Evolutionary conservation across 2,329 filamentous ascomycete genomes (phyloP).

Genomic region (Calonectria pauciramosa): DNA sequence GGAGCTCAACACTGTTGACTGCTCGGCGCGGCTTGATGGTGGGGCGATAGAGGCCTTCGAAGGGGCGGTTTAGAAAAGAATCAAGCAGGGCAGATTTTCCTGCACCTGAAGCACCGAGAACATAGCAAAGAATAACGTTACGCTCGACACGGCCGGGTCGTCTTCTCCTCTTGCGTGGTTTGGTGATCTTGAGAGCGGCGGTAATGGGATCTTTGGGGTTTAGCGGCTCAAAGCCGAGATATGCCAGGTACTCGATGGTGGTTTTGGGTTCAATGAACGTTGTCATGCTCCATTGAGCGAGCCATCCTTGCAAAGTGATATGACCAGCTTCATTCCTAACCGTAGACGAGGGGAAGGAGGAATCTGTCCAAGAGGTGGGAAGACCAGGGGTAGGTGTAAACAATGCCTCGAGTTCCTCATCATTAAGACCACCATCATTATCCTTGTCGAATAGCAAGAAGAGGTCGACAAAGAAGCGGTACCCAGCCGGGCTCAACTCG

Average conservation of each 20-base stretch:
- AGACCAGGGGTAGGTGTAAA: conserved; percentile 95
- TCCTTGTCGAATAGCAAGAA: conserved; percentile 97
- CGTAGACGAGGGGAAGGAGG: conserved; percentile 91
- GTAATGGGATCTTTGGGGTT: conserved; percentile 83
- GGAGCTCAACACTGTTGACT: conserved; percentile 96
- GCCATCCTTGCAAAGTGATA: conserved; percentile 96
- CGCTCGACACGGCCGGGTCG: conserved; percentile 89
- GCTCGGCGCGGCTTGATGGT: conserved; percentile 95
- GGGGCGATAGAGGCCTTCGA: conserved; percentile 86
- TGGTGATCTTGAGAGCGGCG: conserved; percentile 91
- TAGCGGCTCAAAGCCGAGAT: conserved; percentile 90
- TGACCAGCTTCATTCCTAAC: conserved; percentile 96
- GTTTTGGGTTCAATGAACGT: conserved; percentile 97
- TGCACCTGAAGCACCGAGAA: conserved; percentile 86
- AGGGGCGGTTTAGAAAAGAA: conserved; percentile 90
- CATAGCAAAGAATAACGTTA: conserved; percentile 94
- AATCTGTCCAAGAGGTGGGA: conserved; percentile 88
- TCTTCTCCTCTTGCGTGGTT: conserved; percentile 86
- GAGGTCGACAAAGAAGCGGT: conserved; percentile 97
- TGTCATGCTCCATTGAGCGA: conserved; percentile 99
- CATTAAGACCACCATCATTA: conserved; percentile 94
- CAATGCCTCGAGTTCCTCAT: conserved; percentile 85
- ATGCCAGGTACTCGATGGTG: conserved; percentile 94
- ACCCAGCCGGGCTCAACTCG: conserved; percentile 93
- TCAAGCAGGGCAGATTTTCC: conserved; percentile 94